Conservation (phyloP, 1,139 yeast species). For the Nematodospora anomalae region DNA sequence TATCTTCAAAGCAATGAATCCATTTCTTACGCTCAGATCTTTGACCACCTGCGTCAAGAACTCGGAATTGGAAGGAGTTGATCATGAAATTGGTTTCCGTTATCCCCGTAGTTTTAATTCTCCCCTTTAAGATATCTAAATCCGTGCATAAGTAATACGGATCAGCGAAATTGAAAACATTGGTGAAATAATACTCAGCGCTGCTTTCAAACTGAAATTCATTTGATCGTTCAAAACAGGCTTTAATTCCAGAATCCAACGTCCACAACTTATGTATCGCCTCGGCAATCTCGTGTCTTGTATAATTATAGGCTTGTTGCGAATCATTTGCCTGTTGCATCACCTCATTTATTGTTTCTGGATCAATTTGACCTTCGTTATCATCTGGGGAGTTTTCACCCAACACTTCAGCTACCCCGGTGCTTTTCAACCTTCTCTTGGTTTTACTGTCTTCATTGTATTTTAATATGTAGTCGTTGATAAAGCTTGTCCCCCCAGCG, state of each 20-base stretch:
- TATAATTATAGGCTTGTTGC: constrained; percentile 7
- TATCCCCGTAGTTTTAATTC: constrained; percentile 95
- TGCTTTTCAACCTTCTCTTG: constrained; percentile 52
- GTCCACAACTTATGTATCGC: constrained; percentile 71
- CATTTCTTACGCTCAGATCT: constrained; percentile 91
- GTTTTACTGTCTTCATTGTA: constrained; percentile 57
- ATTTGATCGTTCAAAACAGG: constrained; percentile 62
- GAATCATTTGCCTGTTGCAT: constrained; percentile 9
- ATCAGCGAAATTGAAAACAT: constrained; percentile 61
- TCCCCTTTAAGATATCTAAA: constrained; percentile 81
- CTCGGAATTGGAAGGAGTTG: constrained; percentile 64
- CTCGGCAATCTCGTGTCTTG: constrained; percentile 54
- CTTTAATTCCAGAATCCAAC: constrained; percentile 63
- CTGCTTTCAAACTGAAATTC: constrained; percentile 83
- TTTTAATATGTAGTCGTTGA: constrained; percentile 63
- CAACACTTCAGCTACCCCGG: constrained; percentile 49
- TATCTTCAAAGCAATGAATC: constrained; percentile 94
- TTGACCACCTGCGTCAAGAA: constrained; percentile 97
- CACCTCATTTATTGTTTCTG: constrained; percentile 17
- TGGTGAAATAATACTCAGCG: constrained; percentile 74
- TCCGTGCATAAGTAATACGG: constrained; percentile 71
- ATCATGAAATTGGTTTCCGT: constrained; percentile 82
- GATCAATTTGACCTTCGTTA: constrained; percentile 13
- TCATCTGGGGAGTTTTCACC: constrained; percentile 24
- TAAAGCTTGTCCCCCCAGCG: constrained; percentile 66